Evolutionary conservation across 768 basidiomycete genomes (phyloP), one percentile per base, ranked within the genome.

Genomic region (Solioccasus polychromus): DNA sequence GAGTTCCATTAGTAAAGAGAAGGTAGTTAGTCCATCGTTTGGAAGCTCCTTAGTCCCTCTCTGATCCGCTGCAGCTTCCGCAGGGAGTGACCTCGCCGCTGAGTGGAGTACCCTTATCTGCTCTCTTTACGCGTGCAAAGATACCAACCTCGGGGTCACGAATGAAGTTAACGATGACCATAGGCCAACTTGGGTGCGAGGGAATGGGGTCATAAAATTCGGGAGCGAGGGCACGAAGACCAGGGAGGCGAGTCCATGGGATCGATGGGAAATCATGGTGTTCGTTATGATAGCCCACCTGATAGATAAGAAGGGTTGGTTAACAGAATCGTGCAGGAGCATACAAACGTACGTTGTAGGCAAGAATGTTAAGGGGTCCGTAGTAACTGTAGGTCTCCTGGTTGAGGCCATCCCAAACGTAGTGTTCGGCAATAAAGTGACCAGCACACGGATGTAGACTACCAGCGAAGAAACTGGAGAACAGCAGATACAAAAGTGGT

Each of bases 371-470:
- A 45, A 97, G 72, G 46, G 80, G 79, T 0, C 96, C 96, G 55
- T 99, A 99, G 66, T 98, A 99, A 50, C 88, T 92, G 67, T 91
- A 98, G 0, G 96, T 98, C 71, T 98, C 96, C 63, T 98, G 94
- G 26, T 83, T 77, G 46, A 93, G 74, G 2, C 86, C 88, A 55
- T 95, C 92, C 86, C 89, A 93, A 36, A 96, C 76, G 55, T 94
- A 96, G 65, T 96, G 94, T 67, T 96, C 93, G 2, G 94, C 94
- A 54, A 99, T 97, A 59, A 99, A 99, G 69, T 98, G 96, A 2
- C 88, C 95, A 0, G 94, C 95, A 57, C 88, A 89, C 2, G 96
- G 96, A 55, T 99, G 96, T 31, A 97, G 65, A 58, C 90, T 92
- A 1, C 96, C 95, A 11, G 96, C 96, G 60, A 97, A 94, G 79